Conservation (phyloP, 257 asterid genomes). For the Solanum lignicaule region DNA sequence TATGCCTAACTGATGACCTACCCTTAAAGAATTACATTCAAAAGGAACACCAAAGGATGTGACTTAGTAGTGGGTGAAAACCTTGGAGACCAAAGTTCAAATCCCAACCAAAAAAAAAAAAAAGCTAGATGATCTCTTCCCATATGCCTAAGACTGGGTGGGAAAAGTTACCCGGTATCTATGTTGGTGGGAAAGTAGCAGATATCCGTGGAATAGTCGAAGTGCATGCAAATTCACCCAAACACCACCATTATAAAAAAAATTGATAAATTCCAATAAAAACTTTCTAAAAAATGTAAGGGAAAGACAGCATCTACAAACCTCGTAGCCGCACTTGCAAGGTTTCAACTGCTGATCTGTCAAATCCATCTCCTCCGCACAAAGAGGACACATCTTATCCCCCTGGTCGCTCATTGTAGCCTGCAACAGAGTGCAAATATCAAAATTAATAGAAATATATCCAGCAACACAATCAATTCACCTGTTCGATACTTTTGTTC, state of each 20-base stretch:
- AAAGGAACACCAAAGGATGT: background rate
- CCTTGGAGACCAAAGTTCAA: background rate
- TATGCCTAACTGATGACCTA: background rate
- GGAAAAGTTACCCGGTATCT: background rate
- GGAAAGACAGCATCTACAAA: constrained; percentile 1
- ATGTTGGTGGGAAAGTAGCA: background rate
- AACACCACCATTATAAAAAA: background rate
- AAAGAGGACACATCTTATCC: constrained; percentile 93
- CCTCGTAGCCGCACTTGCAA: constrained; percentile 98
- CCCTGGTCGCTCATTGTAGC: constrained; percentile 84
- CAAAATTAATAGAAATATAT: background rate
- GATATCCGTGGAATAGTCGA: background rate
- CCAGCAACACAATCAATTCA: background rate
- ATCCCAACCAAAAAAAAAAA: background rate
- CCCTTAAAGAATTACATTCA: background rate
- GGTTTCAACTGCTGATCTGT: constrained; percentile 99
- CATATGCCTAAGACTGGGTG: background rate
- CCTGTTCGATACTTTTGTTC: background rate
- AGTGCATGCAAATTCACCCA: background rate
- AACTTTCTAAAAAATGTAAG: background rate
- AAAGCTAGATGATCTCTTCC: background rate
- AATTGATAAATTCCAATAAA: background rate
- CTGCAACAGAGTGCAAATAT: constrained; percentile 17
- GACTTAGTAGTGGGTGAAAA: background rate
- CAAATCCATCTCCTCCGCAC: constrained; percentile 98